Conservation (phyloP, 495 filamentous ascomycete species). For the Xylaria flabelliformis region DNA sequence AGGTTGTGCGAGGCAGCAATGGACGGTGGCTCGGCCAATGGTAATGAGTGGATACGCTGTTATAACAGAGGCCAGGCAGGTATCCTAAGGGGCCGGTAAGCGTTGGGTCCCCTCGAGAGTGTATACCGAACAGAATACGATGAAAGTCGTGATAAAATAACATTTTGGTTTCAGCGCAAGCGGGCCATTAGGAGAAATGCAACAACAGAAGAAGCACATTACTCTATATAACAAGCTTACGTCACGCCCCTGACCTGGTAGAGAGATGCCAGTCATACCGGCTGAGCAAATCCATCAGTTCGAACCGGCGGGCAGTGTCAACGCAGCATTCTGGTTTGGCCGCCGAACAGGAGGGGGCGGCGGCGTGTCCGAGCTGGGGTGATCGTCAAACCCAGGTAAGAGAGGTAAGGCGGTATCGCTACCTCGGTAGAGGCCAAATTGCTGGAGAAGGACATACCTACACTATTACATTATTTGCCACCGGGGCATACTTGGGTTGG, state of each 20-base stretch:
- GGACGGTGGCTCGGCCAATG: background rate
- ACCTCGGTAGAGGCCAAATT: background rate
- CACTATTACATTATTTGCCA: background rate
- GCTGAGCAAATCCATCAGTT: background rate
- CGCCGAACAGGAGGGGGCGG: background rate
- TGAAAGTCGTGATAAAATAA: background rate
- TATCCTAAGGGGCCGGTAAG: slow-evolving; percentile 3
- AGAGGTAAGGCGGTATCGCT: background rate
- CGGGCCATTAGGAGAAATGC: background rate
- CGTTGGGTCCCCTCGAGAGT: background rate
- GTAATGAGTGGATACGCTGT: slow-evolving; percentile 11
- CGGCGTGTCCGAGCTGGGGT: background rate
- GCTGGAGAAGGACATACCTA: background rate
- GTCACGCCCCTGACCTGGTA: too few relatives aligned
- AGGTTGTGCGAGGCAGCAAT: slow-evolving; percentile 20
- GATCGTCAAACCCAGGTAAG: background rate
- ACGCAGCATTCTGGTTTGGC: background rate
- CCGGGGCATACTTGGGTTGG: background rate
- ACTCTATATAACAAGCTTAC: background rate
- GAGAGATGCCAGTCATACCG: background rate
- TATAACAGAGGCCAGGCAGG: slow-evolving; percentile 14
- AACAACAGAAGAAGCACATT: background rate
- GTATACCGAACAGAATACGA: background rate
- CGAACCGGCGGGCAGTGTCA: background rate
- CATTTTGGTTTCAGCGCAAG: slow-evolving; percentile 4